Evolutionary conservation across 1,139 yeast species (phyloP), one percentile per base, ranked within the genome.

Genomic region (Fermentozyma sake): DNA sequence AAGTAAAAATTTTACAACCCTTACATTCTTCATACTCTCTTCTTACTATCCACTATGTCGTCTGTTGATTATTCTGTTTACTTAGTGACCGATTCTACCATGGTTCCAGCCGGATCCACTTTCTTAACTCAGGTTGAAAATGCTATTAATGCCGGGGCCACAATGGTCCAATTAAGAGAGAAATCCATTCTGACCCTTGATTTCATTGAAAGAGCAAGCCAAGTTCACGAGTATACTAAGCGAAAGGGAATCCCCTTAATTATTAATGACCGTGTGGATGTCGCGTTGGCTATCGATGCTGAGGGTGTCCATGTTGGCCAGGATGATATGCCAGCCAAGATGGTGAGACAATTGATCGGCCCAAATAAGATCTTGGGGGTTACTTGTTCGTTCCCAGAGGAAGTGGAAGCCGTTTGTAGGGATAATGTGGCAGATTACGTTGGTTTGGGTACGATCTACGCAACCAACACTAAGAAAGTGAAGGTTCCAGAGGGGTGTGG

Each of bases 221-320:
- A 60, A 23, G 72, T 87, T 12, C 87, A 81, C 40, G 58, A 61
- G 29, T 44, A 87, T 28, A 84, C 96, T 19, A 55, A 61, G 24
- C 50, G 56, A 21, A 70, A 66, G 24, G 69, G 72, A 0, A 76
- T 89, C 12, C 96, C 96, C 0, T 61, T 89, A 38, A 76, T 89
- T 18, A 87, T 89, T 46, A 86, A 89, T 46, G 96, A 89, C 48
- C 61, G 96, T 25, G 72, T 86, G 6, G 97, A 89, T 48, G 86
- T 89, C 5, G 96, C 96, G 0, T 59, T 87, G 28, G 96, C 96
- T 0, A 66, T 85, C 30, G 93, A 74, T 43, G 95, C 95, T 0
- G 96, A 87, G 34, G 95, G 95, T 18, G 81, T 89, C 10, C 97
- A 89, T 58, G 86, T 89, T 12, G 97, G 97, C 1, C 96, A 87